Percentiles rank a stretch among this genome's conserved stretches.
These are phyloP conservation scores for Diplotaxis tenuifolia DNA, from an alignment of 345 rosid genomes.

Conservation along the genomic window DNA sequence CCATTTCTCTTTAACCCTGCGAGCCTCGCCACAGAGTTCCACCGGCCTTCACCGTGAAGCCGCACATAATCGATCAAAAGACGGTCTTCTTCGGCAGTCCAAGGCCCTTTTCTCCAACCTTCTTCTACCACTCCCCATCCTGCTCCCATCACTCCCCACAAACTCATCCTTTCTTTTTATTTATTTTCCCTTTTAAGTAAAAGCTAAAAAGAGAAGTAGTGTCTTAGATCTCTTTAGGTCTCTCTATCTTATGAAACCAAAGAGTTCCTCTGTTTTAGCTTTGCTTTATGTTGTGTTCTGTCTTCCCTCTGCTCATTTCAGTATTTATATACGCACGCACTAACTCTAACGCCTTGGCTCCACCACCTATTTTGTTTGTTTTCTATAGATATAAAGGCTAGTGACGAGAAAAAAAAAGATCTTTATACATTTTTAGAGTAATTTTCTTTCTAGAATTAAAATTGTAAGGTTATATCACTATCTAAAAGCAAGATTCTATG, in stretches of 20 bases:
- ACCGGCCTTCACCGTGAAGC: slow-evolving; percentile 85
- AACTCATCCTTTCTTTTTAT: slow-evolving; percentile 43
- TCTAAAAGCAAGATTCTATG: slow-evolving; percentile 13
- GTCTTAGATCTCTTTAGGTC: neutral
- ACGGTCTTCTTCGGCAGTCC: slow-evolving; percentile 93
- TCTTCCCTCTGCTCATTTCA: slow-evolving; percentile 17
- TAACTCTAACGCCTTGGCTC: slow-evolving; percentile 29
- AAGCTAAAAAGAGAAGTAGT: neutral
- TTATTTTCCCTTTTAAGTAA: neutral
- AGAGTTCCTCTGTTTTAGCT: slow-evolving; percentile 31
- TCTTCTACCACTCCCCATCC: slow-evolving; percentile 69
- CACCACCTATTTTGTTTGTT: slow-evolving; percentile 31
- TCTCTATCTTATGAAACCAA: slow-evolving; percentile 20
- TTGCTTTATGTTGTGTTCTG: slow-evolving; percentile 37
- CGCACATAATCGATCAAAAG: slow-evolving; percentile 70
- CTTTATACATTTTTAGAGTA: slow-evolving; percentile 26
- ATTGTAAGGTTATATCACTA: slow-evolving; percentile 22
- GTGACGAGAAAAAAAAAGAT: slow-evolving; percentile 41
- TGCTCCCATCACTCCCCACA: slow-evolving; percentile 65
- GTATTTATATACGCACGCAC: slow-evolving; percentile 58
- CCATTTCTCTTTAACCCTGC: slow-evolving; percentile 92
- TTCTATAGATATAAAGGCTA: slow-evolving; percentile 17
- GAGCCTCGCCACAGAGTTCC: slow-evolving; percentile 91
- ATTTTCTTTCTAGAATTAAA: slow-evolving; percentile 27
- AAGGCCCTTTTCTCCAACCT: slow-evolving; percentile 95